Evolutionary conservation across 805 yeast species (phyloP).

Genomic region (Ogataea polymorpha): DNA sequence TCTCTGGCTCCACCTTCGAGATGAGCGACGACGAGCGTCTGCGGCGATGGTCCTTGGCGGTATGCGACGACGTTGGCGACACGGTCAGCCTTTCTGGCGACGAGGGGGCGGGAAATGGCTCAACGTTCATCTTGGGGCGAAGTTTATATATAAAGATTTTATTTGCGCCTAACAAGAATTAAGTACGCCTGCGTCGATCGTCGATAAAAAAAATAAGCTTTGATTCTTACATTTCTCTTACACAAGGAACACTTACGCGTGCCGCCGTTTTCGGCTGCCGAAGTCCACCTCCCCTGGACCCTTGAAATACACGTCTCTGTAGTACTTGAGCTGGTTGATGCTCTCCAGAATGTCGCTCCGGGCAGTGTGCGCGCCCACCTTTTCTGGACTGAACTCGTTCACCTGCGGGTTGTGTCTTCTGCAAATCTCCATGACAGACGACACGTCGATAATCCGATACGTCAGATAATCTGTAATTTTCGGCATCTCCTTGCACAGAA

Average conservation of each 20-base stretch:
- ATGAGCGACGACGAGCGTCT: slow-evolving; percentile 86
- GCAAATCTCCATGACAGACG: slow-evolving; percentile 79
- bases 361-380: slow-evolving; percentile 80
- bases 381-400: slow-evolving; percentile 55
- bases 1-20: slow-evolving; percentile 91
- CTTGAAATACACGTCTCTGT: slow-evolving; percentile 58
- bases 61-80: slow-evolving; percentile 34
- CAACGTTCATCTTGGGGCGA: slow-evolving; percentile 18
- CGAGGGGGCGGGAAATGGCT: slow-evolving; percentile 33
- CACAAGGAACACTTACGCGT: background rate
- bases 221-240: background rate
- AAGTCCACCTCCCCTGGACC: slow-evolving; percentile 16
- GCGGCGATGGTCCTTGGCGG: slow-evolving; percentile 36
- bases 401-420: slow-evolving; percentile 70
- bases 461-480: slow-evolving; percentile 53
- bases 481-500: slow-evolving; percentile 83
- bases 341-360: slow-evolving; percentile 85
- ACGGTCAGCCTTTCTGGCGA: slow-evolving; percentile 33
- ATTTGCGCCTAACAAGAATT: slow-evolving; percentile 4
- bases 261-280: slow-evolving; percentile 3
- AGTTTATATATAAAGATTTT: slow-evolving; percentile 1
- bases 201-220: background rate
- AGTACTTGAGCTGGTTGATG: slow-evolving; percentile 79
- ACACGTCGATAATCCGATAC: slow-evolving; percentile 87
- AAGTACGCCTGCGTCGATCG: slow-evolving; percentile 10